phyloP scores from a whole-genome alignment of 192 early-diverging fungal species.

The Backusella westeae region DNA sequence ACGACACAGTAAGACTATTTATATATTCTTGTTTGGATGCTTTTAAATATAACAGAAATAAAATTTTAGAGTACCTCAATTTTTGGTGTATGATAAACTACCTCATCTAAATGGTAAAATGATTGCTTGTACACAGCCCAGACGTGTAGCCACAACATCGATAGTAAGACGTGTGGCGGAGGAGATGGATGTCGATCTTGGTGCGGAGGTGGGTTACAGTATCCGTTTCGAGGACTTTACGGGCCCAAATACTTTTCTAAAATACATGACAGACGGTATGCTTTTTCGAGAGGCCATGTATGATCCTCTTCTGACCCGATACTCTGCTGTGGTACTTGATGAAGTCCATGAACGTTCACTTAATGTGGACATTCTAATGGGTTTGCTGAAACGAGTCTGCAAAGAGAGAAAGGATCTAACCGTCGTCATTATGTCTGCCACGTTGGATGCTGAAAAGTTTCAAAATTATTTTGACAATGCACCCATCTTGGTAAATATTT shows the following conservation, averaged over 20 bases:
- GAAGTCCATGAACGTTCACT: conserved; percentile 99
- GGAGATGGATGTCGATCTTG: conserved; percentile 90
- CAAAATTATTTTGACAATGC: conserved; percentile 98
- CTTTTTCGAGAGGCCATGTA: conserved; percentile 96
- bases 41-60: background rate
- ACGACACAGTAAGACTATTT: conserved; percentile 83
- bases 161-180: conserved; percentile 99
- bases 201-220: conserved; percentile 94
- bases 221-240: conserved; percentile 99
- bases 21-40: background rate
- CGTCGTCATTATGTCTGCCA: conserved; percentile 96
- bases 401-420: conserved; percentile 78
- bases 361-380: conserved; percentile 97
- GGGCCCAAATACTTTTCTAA: conserved; percentile 76
- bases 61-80: conserved; percentile 86
- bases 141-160: conserved; percentile 98
- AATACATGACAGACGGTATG: conserved; percentile 99
- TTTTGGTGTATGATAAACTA: conserved; percentile 85
- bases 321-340: conserved; percentile 95
- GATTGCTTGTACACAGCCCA: conserved; percentile 98
- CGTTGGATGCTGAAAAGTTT: conserved; percentile 97
- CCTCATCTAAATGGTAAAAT: conserved; percentile 85
- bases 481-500: conserved; percentile 70
- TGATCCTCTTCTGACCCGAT: conserved; percentile 81
- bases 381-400: conserved; percentile 87